Evolutionary conservation across 2,329 filamentous ascomycete species (phyloP), one percentile per base, ranked within the genome.

Genomic region (Albifimbria verrucaria): DNA sequence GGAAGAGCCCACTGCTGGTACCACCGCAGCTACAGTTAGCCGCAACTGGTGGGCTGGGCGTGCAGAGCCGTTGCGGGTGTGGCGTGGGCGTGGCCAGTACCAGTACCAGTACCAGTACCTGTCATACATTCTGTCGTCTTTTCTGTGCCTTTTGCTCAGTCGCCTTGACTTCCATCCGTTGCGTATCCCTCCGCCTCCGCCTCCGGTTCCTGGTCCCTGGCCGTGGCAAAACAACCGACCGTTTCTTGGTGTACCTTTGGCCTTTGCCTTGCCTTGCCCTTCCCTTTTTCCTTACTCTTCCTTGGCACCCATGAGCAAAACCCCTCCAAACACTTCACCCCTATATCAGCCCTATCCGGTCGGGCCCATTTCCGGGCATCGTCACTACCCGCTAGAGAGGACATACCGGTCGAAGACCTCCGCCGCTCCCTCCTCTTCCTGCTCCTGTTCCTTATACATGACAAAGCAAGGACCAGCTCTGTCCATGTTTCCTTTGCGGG

Each of bases 341-440:
- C 57, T 62, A 62, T 64, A 63, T 65, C 61, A 65, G 60, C 60
- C 62, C 54, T 63, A 62, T 61, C 56, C 56, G 41, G 54, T 54
- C 58, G 51, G 20, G 43, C 46, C 42, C 50, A 20, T 21, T 21
- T 11, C 42, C 42, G 18, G 9, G 18, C 42, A 45, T 45, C 42
- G 5, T 45, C 42, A 45, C n/a, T n/a, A n/a, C 21, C 42, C 18
- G 21, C 42, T 21, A 45, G 22, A 10, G 6, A 20, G 6, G 22
- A 45, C 22, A 20, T 21, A 23, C 42, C 42, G 22, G 42, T 10
- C 42, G 18, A 45, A 20, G 45, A 28, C 10, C 45, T 48, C 54
- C 23, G 49, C 41, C 49, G 50, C 48, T 51, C 25, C 32, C 47
- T 42, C 28, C 22, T 49, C 53, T 41, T 41, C 52, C 43, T 52